Percentiles rank a stretch among this genome's conserved stretches.
Conservation (phyloP, 2,329 filamentous ascomycete genomes). For the Apiospora pterosperma region DNA sequence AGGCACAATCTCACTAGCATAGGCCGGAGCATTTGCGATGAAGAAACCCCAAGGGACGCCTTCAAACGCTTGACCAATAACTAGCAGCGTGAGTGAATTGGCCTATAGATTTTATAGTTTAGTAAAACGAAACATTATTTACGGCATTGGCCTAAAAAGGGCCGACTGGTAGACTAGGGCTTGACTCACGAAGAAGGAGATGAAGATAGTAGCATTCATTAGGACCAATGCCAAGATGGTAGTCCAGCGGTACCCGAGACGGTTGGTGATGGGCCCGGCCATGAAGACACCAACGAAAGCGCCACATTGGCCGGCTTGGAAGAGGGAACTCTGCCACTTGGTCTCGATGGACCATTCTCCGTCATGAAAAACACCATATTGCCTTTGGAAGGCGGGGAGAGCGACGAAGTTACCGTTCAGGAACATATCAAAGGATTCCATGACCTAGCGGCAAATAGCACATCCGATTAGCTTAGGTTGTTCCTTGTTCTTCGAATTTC, state of each 20-base stretch:
- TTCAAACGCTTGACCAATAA: slow-evolving; percentile 53
- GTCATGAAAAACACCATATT: slow-evolving; percentile 30
- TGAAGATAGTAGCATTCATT: slow-evolving; percentile 34
- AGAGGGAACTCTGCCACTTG: slow-evolving; percentile 37
- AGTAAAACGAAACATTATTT: not conserved
- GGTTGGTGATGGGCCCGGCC: slow-evolving; percentile 34
- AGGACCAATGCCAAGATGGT: slow-evolving; percentile 26
- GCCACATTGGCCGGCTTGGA: slow-evolving; percentile 30
- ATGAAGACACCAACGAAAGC: slow-evolving; percentile 33
- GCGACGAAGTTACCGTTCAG: slow-evolving; percentile 45
- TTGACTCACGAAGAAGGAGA: slow-evolving; percentile 52
- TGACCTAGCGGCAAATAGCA: slow-evolving; percentile 35
- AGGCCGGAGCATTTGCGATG: slow-evolving; percentile 59
- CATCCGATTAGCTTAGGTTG: not conserved
- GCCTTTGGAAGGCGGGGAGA: slow-evolving; percentile 31
- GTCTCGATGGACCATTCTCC: slow-evolving; percentile 31
- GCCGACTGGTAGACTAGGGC: not conserved
- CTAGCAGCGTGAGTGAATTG: slow-evolving; percentile 37
- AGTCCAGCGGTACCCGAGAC: slow-evolving; percentile 34
- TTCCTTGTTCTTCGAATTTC: not conserved
- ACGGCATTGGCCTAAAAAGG: slow-evolving; percentile 14
- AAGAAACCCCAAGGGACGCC: slow-evolving; percentile 62
- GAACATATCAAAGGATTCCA: slow-evolving; percentile 49
- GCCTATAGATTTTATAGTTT: slow-evolving; percentile 18
- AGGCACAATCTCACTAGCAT: slow-evolving; percentile 58